A percentile compares a stretch with the other conserved stretches of the same genome.
phyloP scores from a whole-genome alignment of 306 rosid species.

The Inga laurina region DNA sequence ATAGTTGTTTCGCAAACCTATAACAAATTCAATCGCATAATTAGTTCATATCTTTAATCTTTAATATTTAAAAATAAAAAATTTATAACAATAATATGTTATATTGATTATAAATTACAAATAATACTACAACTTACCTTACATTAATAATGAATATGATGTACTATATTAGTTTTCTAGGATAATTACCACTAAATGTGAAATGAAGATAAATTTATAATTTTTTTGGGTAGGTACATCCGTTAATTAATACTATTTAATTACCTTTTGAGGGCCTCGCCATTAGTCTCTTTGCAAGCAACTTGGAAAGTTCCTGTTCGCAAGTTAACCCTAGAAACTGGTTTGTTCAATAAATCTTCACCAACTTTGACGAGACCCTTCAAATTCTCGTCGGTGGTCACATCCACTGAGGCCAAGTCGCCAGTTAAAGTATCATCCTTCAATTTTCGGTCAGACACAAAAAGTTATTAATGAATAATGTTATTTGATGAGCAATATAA shows the following conservation, averaged over 20 bases:
- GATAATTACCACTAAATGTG: background rate
- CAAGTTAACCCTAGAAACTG: constrained; percentile 57
- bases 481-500: background rate
- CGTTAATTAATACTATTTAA: background rate
- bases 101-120: background rate
- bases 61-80: background rate
- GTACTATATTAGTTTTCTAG: background rate
- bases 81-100: too few species aligned
- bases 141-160: background rate
- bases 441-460: background rate
- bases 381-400: constrained; percentile 55
- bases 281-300: constrained; percentile 41
- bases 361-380: constrained; percentile 51
- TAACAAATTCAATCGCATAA: background rate
- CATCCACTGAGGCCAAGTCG: constrained; percentile 47
- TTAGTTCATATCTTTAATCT: background rate
- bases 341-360: constrained; percentile 52
- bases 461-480: background rate
- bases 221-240: background rate
- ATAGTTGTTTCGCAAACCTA: constrained; percentile 59
- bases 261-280: constrained; percentile 58
- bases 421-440: constrained; percentile 61
- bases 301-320: constrained; percentile 43
- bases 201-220: background rate
- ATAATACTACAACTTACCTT: too few species aligned